Evolutionary conservation across 306 rosid genomes (phyloP), one percentile per base, ranked within the genome.

Genomic region (Acacia confusa): DNA sequence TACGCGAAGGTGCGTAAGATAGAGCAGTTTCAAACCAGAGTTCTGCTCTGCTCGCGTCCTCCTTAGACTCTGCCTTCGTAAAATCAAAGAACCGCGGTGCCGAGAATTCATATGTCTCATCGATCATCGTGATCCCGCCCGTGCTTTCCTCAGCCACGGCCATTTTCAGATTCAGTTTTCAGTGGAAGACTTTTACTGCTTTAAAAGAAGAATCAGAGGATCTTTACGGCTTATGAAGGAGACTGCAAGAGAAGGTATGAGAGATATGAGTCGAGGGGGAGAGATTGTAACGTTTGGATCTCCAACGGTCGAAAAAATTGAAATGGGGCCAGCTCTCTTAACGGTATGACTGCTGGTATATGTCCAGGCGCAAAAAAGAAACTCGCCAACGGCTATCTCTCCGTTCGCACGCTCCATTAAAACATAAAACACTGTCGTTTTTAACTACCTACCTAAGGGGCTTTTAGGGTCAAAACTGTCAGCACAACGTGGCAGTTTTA

Each of bases 61-160:
- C 97, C 1, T 87, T 91, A 1, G 90, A 72, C 76, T 96, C 99
- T 4, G 85, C 91, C 25, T 63, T 83, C 4, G 32, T 14, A 58
- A 96, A 96, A 79, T 96, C 98, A 5, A 84, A 96, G 93, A 92
- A 96, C 0, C 89, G 86, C 34, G 99, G 99, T 1, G 99, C 99
- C 2, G 88, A 91, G 92, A 96, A 96, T 70, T 96, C 99, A 72
- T 96, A 93, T 0, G 58, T 78, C 64, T 89, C 92, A 40, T 96
- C 98, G 71, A 92, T 88, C 87, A 93, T 63, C 72, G 64, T 82
- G 79, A 61, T n/a, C 15, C 9, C 27, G 16, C 72, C 32, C 24
- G 61, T 74, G 30, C 83, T 74, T 85, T 84, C 92, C 52, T 87
- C 98, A 7, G 84, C 78, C 82, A 83, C 81, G 9, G 89, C 84